Evolutionary conservation across 208 protist species (phyloP).

Genomic region (Trypanosoma conorhini): DNA sequence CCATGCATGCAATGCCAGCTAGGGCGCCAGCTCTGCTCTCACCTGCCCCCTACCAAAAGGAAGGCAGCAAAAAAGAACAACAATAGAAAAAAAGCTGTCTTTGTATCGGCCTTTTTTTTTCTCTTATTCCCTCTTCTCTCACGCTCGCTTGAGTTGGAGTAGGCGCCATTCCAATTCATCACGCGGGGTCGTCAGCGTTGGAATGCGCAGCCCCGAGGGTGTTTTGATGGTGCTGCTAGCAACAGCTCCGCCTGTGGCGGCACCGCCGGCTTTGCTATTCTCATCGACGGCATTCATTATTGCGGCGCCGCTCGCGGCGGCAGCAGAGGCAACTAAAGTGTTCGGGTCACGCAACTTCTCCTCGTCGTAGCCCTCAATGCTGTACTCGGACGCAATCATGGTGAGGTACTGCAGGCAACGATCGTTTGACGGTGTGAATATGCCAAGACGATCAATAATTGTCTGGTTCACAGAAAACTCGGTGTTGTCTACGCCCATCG

Average conservation of each 20-base stretch:
- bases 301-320: slow-evolving; percentile 36
- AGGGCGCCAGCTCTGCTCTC: no score
- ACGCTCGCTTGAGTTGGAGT: slow-evolving; percentile 56
- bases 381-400: slow-evolving; percentile 80
- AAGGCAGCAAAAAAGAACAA: not conserved
- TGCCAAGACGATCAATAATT: slow-evolving; percentile 80
- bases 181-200: slow-evolving; percentile 43
- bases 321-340: slow-evolving; percentile 59
- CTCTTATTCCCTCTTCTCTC: not conserved
- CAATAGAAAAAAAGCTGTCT: not conserved
- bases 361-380: slow-evolving; percentile 76
- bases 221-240: slow-evolving; percentile 37
- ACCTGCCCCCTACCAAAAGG: no score
- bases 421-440: slow-evolving; percentile 76
- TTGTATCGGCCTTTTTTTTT: not conserved
- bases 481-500: slow-evolving; percentile 74
- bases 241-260: slow-evolving; percentile 20
- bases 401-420: slow-evolving; percentile 83
- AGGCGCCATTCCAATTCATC: slow-evolving; percentile 72
- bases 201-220: slow-evolving; percentile 67
- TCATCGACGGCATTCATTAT: slow-evolving; percentile 8
- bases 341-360: slow-evolving; percentile 62
- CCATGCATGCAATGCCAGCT: no score
- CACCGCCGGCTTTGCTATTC: slow-evolving; percentile 3
- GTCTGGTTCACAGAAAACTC: slow-evolving; percentile 90